phyloP scores from a whole-genome alignment of 441 rosid genomes.

The Gossypium trilobum region DNA sequence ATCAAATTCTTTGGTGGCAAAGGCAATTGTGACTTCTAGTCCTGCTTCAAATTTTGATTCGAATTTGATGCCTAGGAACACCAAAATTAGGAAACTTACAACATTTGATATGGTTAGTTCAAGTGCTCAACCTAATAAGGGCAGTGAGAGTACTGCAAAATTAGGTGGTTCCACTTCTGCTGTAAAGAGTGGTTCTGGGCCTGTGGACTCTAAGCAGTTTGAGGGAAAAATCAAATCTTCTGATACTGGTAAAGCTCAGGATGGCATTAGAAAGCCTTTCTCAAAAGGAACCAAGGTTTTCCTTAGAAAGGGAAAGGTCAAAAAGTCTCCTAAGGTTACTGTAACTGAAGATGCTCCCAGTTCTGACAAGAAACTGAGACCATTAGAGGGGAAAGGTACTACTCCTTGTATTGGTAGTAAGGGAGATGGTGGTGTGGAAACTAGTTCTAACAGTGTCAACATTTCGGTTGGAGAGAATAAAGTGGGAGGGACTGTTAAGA shows the following conservation, averaged over 20 bases:
- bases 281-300: slow-evolving; percentile 24
- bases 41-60: slow-evolving; percentile 25
- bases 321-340: slow-evolving; percentile 18
- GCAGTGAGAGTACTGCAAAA: slow-evolving; percentile 23
- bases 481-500: slow-evolving; percentile 21
- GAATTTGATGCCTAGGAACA: slow-evolving; percentile 36
- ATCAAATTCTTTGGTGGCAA: slow-evolving; percentile 72
- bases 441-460: slow-evolving; percentile 24
- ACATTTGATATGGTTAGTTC: slow-evolving; percentile 26
- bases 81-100: slow-evolving; percentile 40
- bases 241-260: slow-evolving; percentile 17
- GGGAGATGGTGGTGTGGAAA: slow-evolving; percentile 12
- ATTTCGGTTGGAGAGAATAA: slow-evolving; percentile 18
- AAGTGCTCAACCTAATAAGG: slow-evolving; percentile 20
- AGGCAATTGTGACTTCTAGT: slow-evolving; percentile 41
- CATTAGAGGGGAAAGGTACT: slow-evolving; percentile 24
- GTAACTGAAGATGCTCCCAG: slow-evolving; percentile 19
- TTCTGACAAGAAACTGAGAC: slow-evolving; percentile 27
- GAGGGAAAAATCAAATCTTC: slow-evolving; percentile 26
- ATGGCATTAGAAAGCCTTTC: slow-evolving; percentile 20
- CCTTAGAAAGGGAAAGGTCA: slow-evolving; percentile 17
- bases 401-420: slow-evolving; percentile 11
- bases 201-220: slow-evolving; percentile 28
- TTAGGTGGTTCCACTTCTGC: slow-evolving; percentile 20
- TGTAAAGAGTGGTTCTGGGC: slow-evolving; percentile 22